phyloP scores from a whole-genome alignment of 2,329 filamentous ascomycete species.

The Raffaelea albimanens region DNA sequence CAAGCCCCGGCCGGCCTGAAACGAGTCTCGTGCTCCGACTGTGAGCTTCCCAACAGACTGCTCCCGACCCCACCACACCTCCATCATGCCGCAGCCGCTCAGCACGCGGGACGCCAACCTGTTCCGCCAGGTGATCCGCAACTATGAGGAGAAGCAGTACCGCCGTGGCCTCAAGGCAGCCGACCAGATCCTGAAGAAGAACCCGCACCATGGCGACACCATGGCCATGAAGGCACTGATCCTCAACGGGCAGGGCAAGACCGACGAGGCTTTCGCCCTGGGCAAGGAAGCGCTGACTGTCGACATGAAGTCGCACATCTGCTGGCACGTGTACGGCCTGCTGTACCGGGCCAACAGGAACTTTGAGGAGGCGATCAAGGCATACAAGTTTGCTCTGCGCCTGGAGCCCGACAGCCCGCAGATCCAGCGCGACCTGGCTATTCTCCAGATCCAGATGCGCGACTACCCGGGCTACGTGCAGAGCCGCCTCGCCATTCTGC shows the following conservation, averaged over 20 bases:
- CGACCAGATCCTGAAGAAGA: conserved; percentile 92
- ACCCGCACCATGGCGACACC: conserved; percentile 93
- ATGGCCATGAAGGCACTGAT: conserved; percentile 99
- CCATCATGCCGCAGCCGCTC: conserved; percentile 60
- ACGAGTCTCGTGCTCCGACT: background rate
- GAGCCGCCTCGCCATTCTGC: conserved; percentile 80
- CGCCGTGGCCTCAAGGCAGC: conserved; percentile 89
- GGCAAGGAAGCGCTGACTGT: conserved; percentile 87
- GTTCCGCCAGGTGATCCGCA: conserved; percentile 88
- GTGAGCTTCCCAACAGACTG: background rate
- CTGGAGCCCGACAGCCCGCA: conserved; percentile 91
- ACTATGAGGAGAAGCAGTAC: conserved; percentile 98
- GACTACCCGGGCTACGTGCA: conserved; percentile 91
- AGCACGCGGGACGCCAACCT: conserved; percentile 85
- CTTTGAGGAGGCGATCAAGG: conserved; percentile 98
- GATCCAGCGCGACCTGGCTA: conserved; percentile 87
- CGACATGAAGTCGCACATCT: conserved; percentile 98
- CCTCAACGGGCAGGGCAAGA: conserved; percentile 83
- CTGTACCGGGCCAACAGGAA: conserved; percentile 93
- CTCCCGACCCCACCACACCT: conserved; percentile 10
- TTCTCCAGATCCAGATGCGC: conserved; percentile 91
- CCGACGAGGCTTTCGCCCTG: conserved; percentile 86
- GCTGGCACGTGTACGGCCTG: conserved; percentile 97
- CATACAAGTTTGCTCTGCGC: conserved; percentile 89
- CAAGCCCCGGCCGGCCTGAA: no score